These are phyloP conservation scores for Kandelia obovata DNA, from an alignment of 345 rosid species.

Conservation along the genomic window DNA sequence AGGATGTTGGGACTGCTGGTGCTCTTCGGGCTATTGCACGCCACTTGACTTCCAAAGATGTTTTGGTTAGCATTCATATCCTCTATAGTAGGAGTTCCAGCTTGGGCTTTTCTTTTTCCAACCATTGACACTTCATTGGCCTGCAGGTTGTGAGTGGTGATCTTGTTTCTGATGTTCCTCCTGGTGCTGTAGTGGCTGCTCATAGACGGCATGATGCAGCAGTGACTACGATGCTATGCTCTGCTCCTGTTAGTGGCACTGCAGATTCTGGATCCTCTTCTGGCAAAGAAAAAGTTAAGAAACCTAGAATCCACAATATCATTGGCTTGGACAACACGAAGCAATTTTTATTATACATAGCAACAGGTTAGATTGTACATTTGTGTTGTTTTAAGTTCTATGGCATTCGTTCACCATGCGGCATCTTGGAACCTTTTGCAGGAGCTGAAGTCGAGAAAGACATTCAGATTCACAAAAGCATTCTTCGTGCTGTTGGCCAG, in stretches of 20 bases:
- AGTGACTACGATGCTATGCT: constrained; percentile 87
- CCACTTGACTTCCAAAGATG: constrained; percentile 84
- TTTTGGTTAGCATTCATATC: constrained; percentile 57
- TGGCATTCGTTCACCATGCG: constrained; percentile 8
- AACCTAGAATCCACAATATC: constrained; percentile 67
- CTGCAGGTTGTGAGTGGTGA: constrained; percentile 92
- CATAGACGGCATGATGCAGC: constrained; percentile 90
- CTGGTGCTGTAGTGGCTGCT: constrained; percentile 84
- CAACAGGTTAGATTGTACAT: constrained; percentile 51
- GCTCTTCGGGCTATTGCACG: constrained; percentile 87
- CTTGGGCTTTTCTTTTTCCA: constrained; percentile 7
- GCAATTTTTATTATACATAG: constrained; percentile 74
- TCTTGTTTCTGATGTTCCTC: constrained; percentile 95
- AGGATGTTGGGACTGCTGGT: constrained; percentile 91
- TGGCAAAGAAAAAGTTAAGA: constrained; percentile 88
- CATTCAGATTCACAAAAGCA: constrained; percentile 59
- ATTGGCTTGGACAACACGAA: constrained; percentile 74
- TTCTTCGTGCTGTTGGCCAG: constrained; percentile 85
- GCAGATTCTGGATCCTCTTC: constrained; percentile 64
- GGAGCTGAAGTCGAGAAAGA: constrained; percentile 84
- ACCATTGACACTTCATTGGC: constrained; percentile 16
- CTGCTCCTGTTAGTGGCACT: constrained; percentile 75
- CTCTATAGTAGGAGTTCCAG: constrained; percentile 11
- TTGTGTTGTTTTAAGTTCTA: not conserved
- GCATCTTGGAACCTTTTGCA: constrained; percentile 29